A percentile compares a stretch with the other conserved stretches of the same genome.
Evolutionary conservation across 139 green algal genomes (phyloP).

Genomic region (Diplosphaera chodatii): DNA sequence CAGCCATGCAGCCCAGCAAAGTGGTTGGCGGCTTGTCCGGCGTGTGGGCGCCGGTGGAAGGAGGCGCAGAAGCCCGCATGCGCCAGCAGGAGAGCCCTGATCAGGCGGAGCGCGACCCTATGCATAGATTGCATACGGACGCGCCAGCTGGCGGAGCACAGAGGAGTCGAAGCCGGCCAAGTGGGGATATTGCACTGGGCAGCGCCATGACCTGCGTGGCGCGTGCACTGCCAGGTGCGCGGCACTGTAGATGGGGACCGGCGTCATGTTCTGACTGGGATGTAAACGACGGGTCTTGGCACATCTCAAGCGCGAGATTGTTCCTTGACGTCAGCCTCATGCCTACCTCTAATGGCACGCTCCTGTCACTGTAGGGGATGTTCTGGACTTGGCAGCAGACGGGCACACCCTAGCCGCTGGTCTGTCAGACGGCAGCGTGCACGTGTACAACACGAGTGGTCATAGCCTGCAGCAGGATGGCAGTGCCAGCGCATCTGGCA

Average conservation of each 20-base stretch:
- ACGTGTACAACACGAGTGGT: not conserved
- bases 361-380: too few species aligned
- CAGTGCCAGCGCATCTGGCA: too few species aligned
- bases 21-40: not conserved
- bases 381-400: not conserved
- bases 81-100: not conserved
- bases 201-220: not conserved
- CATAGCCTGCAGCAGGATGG: not conserved
- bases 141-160: too few species aligned
- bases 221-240: not conserved
- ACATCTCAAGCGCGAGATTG: too few species aligned
- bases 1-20: too few species aligned
- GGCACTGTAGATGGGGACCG: too few species aligned
- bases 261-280: too few species aligned
- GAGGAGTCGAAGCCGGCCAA: not conserved
- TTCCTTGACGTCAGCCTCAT: too few species aligned
- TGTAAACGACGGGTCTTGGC: too few species aligned
- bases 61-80: not conserved
- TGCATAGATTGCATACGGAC: not conserved
- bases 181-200: too few species aligned
- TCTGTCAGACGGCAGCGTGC: not conserved
- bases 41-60: not conserved
- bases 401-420: not conserved
- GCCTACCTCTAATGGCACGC: too few species aligned
- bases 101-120: not conserved